Base-by-base conservation (phyloP, 2,329 filamentous ascomycete species). In the Epicoccum sorghinum region DNA sequence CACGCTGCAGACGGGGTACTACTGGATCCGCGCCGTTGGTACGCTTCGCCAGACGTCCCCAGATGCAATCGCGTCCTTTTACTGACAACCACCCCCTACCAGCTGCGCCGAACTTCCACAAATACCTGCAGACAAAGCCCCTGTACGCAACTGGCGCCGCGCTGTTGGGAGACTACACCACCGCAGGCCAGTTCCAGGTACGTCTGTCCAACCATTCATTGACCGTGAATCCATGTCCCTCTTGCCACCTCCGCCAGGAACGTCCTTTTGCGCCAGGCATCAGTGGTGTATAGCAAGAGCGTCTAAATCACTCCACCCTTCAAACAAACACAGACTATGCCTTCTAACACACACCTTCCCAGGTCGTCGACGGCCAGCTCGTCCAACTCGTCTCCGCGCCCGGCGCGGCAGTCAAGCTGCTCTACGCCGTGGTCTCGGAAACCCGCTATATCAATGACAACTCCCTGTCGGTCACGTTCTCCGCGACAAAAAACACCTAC, bases 101-200 rank as follows among this genome's bases (percentile, higher is more conserved):
- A 2, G 80, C 77, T 25, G 69, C 78, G 0, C 84, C 84, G 33
- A 86, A 86, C 70, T 86, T 79, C 59, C 73, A 76, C 62, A 75
- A 75, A 42, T 76, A 76, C 60, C 62, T 76, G 48, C 73, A 76
- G 41, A 70, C 71, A 1, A 66, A 66, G 4, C 74, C 73, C 0
- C 59, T 73, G 3, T 71, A 70, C 53, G 62, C 75, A 0, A 69
- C 80, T 1, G 80, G 81, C 8, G 71, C 74, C 24, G 83, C 83
- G 2, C 73, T 84, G 25, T 76, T 86, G 49, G 79, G 78, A 41
- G 77, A 75, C 55, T 77, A 80, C 70, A 79, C 75, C 5, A 81
- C 79, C 1, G 84, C 84, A 0, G 84, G 84, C 0, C 83, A 87
- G 68, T 85, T 83, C 75, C 80, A 82, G n/a, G n/a, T n/a, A n/a